Percentiles rank a stretch among this genome's conserved stretches.
phyloP scores from a whole-genome alignment of 2,329 filamentous ascomycete species.

The Xylaria multiplex region DNA sequence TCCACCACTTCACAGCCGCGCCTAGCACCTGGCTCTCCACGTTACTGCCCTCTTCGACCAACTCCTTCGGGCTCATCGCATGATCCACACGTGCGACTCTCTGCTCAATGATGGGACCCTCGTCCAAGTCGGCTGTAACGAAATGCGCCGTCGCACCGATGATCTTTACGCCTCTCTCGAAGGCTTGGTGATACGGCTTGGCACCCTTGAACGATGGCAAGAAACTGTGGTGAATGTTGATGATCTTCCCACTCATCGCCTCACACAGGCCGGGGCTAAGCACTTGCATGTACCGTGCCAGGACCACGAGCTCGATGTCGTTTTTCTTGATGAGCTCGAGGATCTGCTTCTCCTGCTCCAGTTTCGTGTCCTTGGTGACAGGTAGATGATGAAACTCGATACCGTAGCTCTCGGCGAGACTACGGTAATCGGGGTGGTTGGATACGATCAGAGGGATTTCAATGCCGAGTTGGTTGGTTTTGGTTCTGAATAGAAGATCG shows the following conservation, averaged over 20 bases:
- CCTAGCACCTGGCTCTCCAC: constrained; percentile 86
- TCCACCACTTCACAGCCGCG: constrained; percentile 84
- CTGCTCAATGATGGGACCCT: constrained; percentile 91
- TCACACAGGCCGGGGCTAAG: constrained; percentile 77
- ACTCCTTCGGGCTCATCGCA: constrained; percentile 76
- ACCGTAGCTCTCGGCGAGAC: constrained; percentile 76
- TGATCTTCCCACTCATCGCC: constrained; percentile 85
- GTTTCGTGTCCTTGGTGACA: constrained; percentile 81
- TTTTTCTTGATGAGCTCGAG: constrained; percentile 75
- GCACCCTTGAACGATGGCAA: constrained; percentile 88
- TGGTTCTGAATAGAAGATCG: constrained; percentile 82
- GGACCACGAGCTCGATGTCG: constrained; percentile 79
- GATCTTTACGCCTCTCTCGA: constrained; percentile 87
- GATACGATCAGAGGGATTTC: constrained; percentile 83
- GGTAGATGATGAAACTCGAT: constrained; percentile 85
- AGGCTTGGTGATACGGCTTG: constrained; percentile 88
- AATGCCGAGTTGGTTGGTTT: constrained; percentile 77
- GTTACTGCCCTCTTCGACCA: constrained; percentile 83
- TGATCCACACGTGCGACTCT: constrained; percentile 81
- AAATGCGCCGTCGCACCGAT: constrained; percentile 88
- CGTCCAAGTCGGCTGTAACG: constrained; percentile 84
- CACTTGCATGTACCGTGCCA: constrained; percentile 90
- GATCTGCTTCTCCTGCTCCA: constrained; percentile 75
- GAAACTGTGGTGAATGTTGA: constrained; percentile 93
- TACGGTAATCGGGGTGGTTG: constrained; percentile 79